Evolutionary conservation across 2,329 filamentous ascomycete genomes (phyloP).

Genomic region (Hypomyces rosellus): DNA sequence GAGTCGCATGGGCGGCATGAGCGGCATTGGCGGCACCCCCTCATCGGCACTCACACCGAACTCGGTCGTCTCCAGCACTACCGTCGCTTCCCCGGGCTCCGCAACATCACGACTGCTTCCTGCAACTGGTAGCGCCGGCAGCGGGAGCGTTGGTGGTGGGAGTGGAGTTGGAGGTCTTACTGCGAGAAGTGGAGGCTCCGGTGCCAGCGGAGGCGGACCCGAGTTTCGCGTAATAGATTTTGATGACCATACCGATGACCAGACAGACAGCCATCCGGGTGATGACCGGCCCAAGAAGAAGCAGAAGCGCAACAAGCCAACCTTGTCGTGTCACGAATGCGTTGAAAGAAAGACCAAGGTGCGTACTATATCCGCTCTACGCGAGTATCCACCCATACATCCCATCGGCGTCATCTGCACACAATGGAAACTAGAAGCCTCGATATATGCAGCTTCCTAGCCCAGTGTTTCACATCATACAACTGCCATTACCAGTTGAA

Average conservation of each 20-base stretch:
- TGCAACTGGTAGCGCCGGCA: constrained; percentile 14
- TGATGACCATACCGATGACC: constrained; percentile 14
- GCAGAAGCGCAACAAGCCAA: constrained; percentile 81
- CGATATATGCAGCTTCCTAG: no score
- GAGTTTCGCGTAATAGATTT: constrained; percentile 2
- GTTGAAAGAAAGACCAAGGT: constrained; percentile 80
- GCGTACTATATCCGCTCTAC: constrained; percentile 20
- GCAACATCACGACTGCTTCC: constrained; percentile 13
- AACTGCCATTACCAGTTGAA: no score
- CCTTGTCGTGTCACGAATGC: constrained; percentile 70
- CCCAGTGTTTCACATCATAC: no score
- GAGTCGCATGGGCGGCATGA: not conserved
- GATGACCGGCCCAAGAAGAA: constrained; percentile 55
- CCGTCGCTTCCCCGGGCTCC: constrained; percentile 21
- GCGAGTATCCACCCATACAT: no score
- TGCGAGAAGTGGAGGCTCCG: not conserved
- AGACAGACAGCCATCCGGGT: constrained; percentile 20
- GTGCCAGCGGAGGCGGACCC: not conserved
- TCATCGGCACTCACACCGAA: constrained; percentile 20
- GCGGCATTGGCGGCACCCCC: constrained; percentile 5
- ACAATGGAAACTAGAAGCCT: no score
- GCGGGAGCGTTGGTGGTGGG: not conserved
- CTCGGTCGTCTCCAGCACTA: constrained; percentile 19
- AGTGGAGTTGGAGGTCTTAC: constrained; percentile 1
- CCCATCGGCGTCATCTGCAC: no score